A percentile compares a stretch with the other conserved stretches of the same genome.
These are phyloP conservation scores for Cornus florida DNA, from an alignment of 148 eudicot genomes.

Conservation along the genomic window DNA sequence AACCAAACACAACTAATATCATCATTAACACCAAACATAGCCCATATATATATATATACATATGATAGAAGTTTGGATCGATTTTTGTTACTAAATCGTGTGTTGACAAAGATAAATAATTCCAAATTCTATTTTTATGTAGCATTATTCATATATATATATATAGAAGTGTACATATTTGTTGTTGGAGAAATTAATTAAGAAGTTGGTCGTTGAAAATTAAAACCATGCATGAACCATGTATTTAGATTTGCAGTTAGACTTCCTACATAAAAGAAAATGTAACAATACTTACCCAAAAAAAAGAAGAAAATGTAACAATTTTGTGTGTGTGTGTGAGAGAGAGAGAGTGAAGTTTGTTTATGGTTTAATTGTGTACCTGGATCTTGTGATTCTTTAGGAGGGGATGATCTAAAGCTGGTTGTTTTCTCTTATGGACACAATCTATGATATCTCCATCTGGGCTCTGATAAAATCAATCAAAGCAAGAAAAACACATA, in stretches of 20 bases:
- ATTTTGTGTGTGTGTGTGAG: not conserved
- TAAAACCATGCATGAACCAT: slow-evolving; percentile 11
- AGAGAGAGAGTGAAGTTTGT: not conserved
- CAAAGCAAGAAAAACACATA: not conserved
- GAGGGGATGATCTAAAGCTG: slow-evolving; percentile 96
- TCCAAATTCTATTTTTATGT: too few relatives aligned
- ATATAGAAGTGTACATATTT: not conserved
- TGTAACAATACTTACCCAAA: not conserved
- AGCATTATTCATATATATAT: too few relatives aligned
- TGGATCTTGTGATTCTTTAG: slow-evolving; percentile 98
- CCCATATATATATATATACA: not conserved
- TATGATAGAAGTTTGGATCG: too few relatives aligned
- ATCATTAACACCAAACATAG: not conserved
- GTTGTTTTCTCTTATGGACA: slow-evolving; percentile 76
- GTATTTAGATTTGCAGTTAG: too few relatives aligned
- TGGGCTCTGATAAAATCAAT: slow-evolving; percentile 61
- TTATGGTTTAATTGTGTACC: slow-evolving; percentile 34
- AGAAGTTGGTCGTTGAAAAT: slow-evolving; percentile 19
- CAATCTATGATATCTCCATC: slow-evolving; percentile 99
- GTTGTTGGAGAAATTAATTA: not conserved
- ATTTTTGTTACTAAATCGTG: too few relatives aligned
- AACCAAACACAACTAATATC: not conserved
- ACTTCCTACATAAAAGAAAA: not conserved
- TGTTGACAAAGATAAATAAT: too few relatives aligned
- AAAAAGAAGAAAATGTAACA: not conserved